Evolutionary conservation across 129 eudicot genomes (phyloP).

Genomic region (Scalesia atractyloides): DNA sequence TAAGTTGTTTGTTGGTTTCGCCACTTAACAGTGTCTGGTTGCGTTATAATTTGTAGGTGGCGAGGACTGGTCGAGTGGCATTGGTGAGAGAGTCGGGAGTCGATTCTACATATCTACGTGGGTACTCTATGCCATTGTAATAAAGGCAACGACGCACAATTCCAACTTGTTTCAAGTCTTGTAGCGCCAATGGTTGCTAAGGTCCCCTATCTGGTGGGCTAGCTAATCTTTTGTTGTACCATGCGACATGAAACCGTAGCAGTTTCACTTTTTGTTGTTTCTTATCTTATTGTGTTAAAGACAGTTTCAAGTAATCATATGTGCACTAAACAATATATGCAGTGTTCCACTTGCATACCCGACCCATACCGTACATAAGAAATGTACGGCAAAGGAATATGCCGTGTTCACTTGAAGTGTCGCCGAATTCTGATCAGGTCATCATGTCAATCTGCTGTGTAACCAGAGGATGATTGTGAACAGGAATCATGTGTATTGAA

Average conservation of each 20-base stretch:
- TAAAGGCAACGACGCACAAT: background rate
- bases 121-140: conserved; percentile 47
- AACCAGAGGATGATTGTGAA: too few relatives aligned
- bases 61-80: conserved; percentile 73
- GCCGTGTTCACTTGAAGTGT: too few relatives aligned
- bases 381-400: too few relatives aligned
- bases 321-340: too few relatives aligned
- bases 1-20: background rate
- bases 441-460: too few relatives aligned
- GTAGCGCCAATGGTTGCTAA: conserved; percentile 2
- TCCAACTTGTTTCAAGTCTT: conserved; percentile 1
- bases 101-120: conserved; percentile 59
- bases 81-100: conserved; percentile 62
- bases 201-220: background rate
- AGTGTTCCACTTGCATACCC: too few relatives aligned
- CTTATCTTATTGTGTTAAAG: background rate
- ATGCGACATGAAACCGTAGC: background rate
- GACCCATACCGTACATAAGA: too few relatives aligned
- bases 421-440: too few relatives aligned
- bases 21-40: background rate
- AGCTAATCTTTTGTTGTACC: background rate
- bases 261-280: background rate
- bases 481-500: too few relatives aligned
- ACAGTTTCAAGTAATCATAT: too few relatives aligned
- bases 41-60: conserved; percentile 40